A percentile compares a stretch with the other conserved stretches of the same genome.
Evolutionary conservation across 2,329 filamentous ascomycete genomes (phyloP).

Genomic region (Colletotrichum magnum): DNA sequence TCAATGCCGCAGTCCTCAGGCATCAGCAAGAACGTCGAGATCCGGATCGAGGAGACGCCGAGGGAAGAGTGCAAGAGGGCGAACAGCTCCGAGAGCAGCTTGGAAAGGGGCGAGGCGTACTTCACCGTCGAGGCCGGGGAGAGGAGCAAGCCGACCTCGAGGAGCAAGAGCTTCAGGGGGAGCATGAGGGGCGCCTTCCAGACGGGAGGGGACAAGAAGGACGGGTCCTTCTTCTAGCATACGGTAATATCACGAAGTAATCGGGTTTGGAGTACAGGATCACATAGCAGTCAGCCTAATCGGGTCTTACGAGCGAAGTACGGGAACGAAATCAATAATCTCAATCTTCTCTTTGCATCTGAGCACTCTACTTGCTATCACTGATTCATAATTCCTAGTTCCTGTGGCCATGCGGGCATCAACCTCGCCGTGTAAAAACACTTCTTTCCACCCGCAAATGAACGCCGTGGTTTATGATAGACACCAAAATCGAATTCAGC

Average conservation of each 20-base stretch:
- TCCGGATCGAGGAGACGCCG: constrained; percentile 26
- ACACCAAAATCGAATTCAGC: too few relatives aligned
- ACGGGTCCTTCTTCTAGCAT: neutral
- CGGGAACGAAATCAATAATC: too few relatives aligned
- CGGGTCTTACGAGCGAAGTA: neutral
- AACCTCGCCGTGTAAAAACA: too few relatives aligned
- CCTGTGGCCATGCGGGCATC: too few relatives aligned
- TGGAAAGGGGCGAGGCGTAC: constrained; percentile 16
- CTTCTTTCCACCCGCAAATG: neutral
- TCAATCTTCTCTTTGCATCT: too few relatives aligned
- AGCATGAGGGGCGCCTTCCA: neutral
- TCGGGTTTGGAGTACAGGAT: neutral
- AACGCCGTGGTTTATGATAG: too few relatives aligned
- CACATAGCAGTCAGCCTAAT: neutral
- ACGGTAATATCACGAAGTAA: neutral
- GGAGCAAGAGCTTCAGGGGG: constrained; percentile 10
- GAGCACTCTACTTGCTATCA: too few relatives aligned
- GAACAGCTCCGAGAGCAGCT: constrained; percentile 12
- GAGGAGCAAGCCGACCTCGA: neutral
- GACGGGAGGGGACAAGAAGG: neutral
- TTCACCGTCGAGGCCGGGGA: constrained; percentile 9
- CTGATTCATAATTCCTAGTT: too few relatives aligned
- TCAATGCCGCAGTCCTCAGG: constrained; percentile 2
- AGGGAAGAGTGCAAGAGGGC: neutral
- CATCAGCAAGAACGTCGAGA: constrained; percentile 37